Percentiles rank a stretch among this genome's conserved stretches.
Conservation (phyloP, 2,329 filamentous ascomycete species). For the Talaromyces amestolkiae region DNA sequence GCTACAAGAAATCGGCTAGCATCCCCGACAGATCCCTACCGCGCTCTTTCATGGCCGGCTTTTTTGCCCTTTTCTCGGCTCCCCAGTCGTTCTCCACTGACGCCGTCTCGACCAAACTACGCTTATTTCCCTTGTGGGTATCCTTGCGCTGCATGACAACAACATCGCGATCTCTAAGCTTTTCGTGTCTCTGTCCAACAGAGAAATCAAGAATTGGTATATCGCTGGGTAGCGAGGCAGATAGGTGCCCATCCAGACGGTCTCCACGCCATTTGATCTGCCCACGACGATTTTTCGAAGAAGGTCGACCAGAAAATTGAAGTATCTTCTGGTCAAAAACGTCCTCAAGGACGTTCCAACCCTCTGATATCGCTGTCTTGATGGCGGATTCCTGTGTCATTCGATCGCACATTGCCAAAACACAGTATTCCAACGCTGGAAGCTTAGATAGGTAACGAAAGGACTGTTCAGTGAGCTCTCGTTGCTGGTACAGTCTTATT, state of each 20-base stretch:
- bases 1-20: conserved; percentile 31
- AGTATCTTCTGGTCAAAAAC: not conserved
- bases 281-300: not conserved
- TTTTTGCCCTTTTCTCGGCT: conserved; percentile 15
- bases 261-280: not conserved
- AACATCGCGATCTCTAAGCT: conserved; percentile 7
- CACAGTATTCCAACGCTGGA: conserved; percentile 36
- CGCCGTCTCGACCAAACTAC: conserved; percentile 6
- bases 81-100: not conserved
- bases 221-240: conserved; percentile 15
- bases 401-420: conserved; percentile 33
- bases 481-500: conserved; percentile 36
- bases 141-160: conserved; percentile 13
- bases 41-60: conserved; percentile 29
- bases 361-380: conserved; percentile 1
- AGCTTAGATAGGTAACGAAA: conserved; percentile 37
- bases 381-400: conserved; percentile 27
- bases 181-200: conserved; percentile 21
- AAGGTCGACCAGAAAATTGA: not conserved
- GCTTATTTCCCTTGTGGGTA: conserved; percentile 8
- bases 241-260: not conserved
- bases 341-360: conserved; percentile 7
- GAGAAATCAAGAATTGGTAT: conserved; percentile 28
- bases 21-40: conserved; percentile 30
- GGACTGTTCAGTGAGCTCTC: conserved; percentile 29